Evolutionary conservation across 768 basidiomycete genomes (phyloP), one percentile per base, ranked within the genome.

Genomic region (Boletus rubescentipes): DNA sequence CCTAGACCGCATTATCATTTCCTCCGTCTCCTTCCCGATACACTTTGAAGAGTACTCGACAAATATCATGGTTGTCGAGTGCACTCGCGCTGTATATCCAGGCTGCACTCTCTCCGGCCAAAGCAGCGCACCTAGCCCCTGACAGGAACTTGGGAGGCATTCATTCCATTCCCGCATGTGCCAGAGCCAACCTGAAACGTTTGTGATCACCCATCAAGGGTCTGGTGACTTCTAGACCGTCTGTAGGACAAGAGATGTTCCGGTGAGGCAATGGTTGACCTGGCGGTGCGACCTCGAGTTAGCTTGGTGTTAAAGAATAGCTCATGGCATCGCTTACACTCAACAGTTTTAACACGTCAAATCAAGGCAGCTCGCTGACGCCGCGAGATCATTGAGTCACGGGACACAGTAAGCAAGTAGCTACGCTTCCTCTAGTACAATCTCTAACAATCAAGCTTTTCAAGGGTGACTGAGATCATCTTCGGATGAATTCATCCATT

Each of bases 401-500:
- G 34, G 18, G 43, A 50, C 31, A 51, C 20, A 34, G 21, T 15
- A n/a, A 12, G 18, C 34, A 37, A 36, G 29, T 53, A 39, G 15
- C n/a, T 38, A 35, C 21, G 12, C n/a, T 39, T 29, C n/a, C 43
- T 41, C 38, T 35, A n/a, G 23, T 35, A 32, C 15, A 21, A 18
- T 4, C 31, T 45, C 18, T 34, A 14, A 14, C 4, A n/a, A n/a
- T 29, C 23, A 31, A 38, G n/a, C 26, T 20, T 7, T 6, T 66
- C 45, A 72, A 12, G 76, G 71, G 23, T 57, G 62, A 37, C 69
- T 74, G 2, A 83, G 73, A 31, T 66, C 60, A 57, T 86, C 75
- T 66, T 83, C 79, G 37, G 74, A 67, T 16, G 81, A 82, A 64
- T 87, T 78, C 69, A 94, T 76, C 92, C 92, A 94, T 15, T 75